Base-by-base conservation (phyloP, 768 basidiomycete genomes). In the Leccinum longicurvipes region DNA sequence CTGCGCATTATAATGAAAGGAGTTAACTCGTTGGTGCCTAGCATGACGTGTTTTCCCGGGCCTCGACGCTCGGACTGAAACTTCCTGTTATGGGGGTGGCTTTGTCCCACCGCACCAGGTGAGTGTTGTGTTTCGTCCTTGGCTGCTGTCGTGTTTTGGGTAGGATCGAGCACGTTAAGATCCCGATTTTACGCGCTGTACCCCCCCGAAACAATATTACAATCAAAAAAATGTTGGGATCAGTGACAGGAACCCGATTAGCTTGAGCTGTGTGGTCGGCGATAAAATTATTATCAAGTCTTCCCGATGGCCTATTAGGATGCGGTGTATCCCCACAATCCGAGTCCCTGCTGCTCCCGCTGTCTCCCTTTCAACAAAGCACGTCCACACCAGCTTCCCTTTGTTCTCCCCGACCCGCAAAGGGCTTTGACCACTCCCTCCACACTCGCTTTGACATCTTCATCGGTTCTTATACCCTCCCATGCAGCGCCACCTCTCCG, bases 341-440 rank as follows among this genome's bases (percentile, higher is more conserved):
- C 34, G 15, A 36, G 34, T 36, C 17, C 57, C 25, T n/a, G n/a
- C 44, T 54, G 11, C 29, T 47, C 39, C 55, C 50, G 32, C 41
- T 27, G 11, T 45, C 39, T 39, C 34, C 17, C 59, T 27, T 21
- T 10, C 39, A 44, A 46, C 55, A 57, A 60, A 63, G 54, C 51
- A 39, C 46, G 47, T 21, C 46, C 47, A 19, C 21, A 34, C 23
- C 46, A 11, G 23, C 46, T 21, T 27, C 23, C 65, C 63, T 60
- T 71, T 71, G 64, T 72, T 32, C 3, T 6, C 29, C 6, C 6
- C 41, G 24, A 10, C 9, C 54, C 59, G 70, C 68, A 71, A 71
- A 70, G 70, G 56, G 31, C 53, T 48, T 56, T 66, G 49, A 47
- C 49, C 25, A 32, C 65, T n/a, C n/a, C 44, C 1, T 62, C 62